Base-by-base conservation (phyloP, 768 basidiomycete genomes). In the Mycena latifolia region DNA sequence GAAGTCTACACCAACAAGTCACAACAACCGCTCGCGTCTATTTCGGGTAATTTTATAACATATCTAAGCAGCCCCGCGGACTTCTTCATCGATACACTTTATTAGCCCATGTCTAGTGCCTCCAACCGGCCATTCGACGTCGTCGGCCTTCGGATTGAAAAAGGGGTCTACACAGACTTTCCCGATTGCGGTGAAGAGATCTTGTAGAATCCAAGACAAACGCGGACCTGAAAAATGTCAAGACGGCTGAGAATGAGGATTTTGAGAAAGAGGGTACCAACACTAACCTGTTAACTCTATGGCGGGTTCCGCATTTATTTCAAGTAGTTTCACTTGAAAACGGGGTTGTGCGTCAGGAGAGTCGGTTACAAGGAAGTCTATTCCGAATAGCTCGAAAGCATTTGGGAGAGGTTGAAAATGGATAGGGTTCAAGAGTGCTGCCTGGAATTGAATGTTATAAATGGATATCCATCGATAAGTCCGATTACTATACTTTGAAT, bases 301-400 rank as follows among this genome's bases (percentile, higher is more conserved):
- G 47, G 98, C 98, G 1, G 98, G 97, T 69, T 96, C 96, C 8
- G 97, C 90, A 74, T 99, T 99, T 72, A 97, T 84, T 77, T 99
- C 98, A 31, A 98, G 83, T 2, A 98, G 81, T 60, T 91, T 89
- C 18, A 94, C 89, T 66, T 87, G 84, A 60, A 88, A 85, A 10
- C 75, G 72, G 8, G 57, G 60, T 15, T 47, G 43, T 15, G 51
- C 56, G 0, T 72, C 61, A 5, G 55, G 69, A 17, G 58, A 52
- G 59, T 54, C 68, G 68, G 53, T 66, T 71, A 72, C 85, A 17
- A 99, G 82, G 64, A 99, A 92, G 76, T 99, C 98, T n/a, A 93
- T 86, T 0, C 98, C 98, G 73, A 91, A 99, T 18, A 99, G 86
- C 75, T 99, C 97, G 73, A 98, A 99, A 0, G 93, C 94, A 74